phyloP scores from a whole-genome alignment of 768 basidiomycete species.

The Leccinum barrowsii region DNA sequence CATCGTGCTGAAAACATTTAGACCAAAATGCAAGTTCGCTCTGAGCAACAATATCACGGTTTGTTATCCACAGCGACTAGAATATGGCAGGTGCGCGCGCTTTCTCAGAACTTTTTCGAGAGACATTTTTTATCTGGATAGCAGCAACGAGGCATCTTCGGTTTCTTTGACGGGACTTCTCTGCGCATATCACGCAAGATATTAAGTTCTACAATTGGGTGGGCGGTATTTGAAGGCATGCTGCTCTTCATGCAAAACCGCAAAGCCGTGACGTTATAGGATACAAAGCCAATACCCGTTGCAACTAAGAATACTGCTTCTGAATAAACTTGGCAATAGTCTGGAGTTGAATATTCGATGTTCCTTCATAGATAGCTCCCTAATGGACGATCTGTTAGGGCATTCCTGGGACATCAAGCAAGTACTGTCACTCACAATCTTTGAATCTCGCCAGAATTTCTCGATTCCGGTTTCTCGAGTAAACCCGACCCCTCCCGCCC shows the following conservation, averaged over 20 bases:
- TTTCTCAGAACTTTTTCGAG: neutral
- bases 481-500: conserved; percentile 92
- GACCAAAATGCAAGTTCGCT: conserved; percentile 93
- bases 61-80: conserved; percentile 59
- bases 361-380: conserved; percentile 93
- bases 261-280: conserved; percentile 12
- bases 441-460: conserved; percentile 95
- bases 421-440: conserved; percentile 63
- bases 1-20: conserved; percentile 26
- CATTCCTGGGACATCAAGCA: neutral
- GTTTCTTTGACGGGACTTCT: conserved; percentile 85
- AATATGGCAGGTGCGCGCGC: conserved; percentile 60
- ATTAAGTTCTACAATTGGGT: conserved; percentile 83
- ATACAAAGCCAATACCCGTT: neutral
- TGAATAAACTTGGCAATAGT: conserved; percentile 93
- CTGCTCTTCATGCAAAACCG: conserved; percentile 51
- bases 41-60: conserved; percentile 69
- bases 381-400: conserved; percentile 27
- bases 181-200: conserved; percentile 85
- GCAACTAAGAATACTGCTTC: conserved; percentile 66
- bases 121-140: conserved; percentile 27
- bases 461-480: conserved; percentile 94
- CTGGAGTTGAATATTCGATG: conserved; percentile 96
- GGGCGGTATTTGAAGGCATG: conserved; percentile 85
- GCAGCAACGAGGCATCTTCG: conserved; percentile 81